Conservation (phyloP, 176 grass and related monocot genomes). For the Hordeum vulgare region MorexV3_pseudomolecules_assembly NC_058518.1:334737617-334738116, state of each 20-base stretch:
- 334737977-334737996: background rate
- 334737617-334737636: background rate
- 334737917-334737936: background rate
- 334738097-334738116: constrained; percentile 53
- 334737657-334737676: background rate
- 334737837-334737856: background rate
- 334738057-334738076: constrained; percentile 9
- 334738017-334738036: constrained; percentile 25
- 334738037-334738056: background rate
- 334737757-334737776: background rate
- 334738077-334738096: constrained; percentile 26
- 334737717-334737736: background rate
- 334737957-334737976: background rate
- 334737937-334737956: background rate
- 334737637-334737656: background rate
- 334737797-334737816: background rate
- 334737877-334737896: background rate
- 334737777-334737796: constrained; percentile 6
- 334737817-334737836: background rate
- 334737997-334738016: constrained; percentile 7
- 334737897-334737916: background rate
- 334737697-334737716: background rate
- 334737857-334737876: background rate
- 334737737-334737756: background rate
- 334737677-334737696: no score